These are phyloP conservation scores for Cetraspora pellucida DNA, from an alignment of 192 early-diverging fungal genomes.

Conservation along the genomic window DNA sequence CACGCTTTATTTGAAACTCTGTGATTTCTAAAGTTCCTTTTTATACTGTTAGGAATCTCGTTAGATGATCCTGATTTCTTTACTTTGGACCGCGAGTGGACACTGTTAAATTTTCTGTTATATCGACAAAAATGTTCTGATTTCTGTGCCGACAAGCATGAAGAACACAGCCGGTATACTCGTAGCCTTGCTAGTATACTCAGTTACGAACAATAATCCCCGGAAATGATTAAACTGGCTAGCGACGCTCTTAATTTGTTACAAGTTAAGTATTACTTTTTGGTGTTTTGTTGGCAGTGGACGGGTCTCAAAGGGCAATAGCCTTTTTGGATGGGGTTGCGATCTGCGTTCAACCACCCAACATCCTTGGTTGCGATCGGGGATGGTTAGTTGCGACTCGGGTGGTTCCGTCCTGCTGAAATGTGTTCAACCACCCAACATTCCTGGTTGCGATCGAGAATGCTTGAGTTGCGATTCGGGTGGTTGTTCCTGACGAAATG, in stretches of 20 bases:
- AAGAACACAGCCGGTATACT: slow-evolving; percentile 21
- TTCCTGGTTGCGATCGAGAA: slow-evolving; percentile 4
- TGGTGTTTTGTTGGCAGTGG: slow-evolving; percentile 15
- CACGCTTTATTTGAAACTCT: slow-evolving; percentile 7
- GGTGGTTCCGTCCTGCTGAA: slow-evolving; percentile 24
- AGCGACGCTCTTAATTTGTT: slow-evolving; percentile 11
- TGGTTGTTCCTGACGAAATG: slow-evolving; percentile 7
- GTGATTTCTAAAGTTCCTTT: slow-evolving; percentile 6
- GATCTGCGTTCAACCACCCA: slow-evolving; percentile 23
- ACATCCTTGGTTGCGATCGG: background rate
- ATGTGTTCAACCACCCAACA: slow-evolving; percentile 6
- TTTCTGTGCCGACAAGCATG: background rate
- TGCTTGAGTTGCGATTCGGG: slow-evolving; percentile 13
- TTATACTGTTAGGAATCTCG: slow-evolving; percentile 6
- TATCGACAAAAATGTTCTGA: slow-evolving; percentile 5
- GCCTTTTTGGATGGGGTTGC: slow-evolving; percentile 13
- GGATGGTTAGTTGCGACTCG: slow-evolving; percentile 8
- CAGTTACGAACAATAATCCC: background rate
- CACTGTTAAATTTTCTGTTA: slow-evolving; percentile 16
- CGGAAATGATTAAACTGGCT: background rate
- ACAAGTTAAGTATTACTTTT: background rate
- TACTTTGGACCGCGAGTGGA: background rate
- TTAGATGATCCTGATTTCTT: slow-evolving; percentile 2
- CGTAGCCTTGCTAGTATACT: slow-evolving; percentile 17
- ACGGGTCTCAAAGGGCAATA: background rate